phyloP scores from a whole-genome alignment of 768 basidiomycete species.

The Xerocomus brunneocitrinus region DNA sequence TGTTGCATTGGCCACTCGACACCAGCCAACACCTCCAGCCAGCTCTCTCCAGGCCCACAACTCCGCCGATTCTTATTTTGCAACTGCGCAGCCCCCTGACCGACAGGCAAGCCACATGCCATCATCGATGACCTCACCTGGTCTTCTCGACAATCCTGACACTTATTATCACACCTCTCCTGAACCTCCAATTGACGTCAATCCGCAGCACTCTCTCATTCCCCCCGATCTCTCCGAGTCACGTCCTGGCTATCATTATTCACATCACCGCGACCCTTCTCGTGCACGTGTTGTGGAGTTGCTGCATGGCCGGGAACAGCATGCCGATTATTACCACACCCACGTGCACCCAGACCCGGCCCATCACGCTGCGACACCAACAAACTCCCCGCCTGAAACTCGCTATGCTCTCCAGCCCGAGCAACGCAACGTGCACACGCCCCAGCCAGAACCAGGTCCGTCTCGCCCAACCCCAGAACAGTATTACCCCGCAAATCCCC shows the following conservation, averaged over 20 bases:
- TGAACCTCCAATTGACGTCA: constrained; percentile 30
- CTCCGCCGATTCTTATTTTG: constrained; percentile 24
- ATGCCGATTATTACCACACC: constrained; percentile 24
- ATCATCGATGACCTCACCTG: constrained; percentile 26
- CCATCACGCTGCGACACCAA: constrained; percentile 12
- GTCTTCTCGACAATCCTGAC: constrained; percentile 24
- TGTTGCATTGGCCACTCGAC: constrained; percentile 19
- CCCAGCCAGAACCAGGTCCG: constrained; percentile 19
- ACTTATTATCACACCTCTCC: constrained; percentile 25
- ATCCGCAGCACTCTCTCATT: constrained; percentile 20
- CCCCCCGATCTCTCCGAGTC: constrained; percentile 29
- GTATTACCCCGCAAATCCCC: constrained; percentile 12
- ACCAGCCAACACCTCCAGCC: constrained; percentile 15
- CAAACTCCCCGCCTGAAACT: constrained; percentile 15
- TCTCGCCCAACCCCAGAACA: constrained; percentile 13
- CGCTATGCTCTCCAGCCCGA: constrained; percentile 18
- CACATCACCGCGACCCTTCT: constrained; percentile 22
- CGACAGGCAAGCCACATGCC: constrained; percentile 23
- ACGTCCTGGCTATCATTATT: constrained; percentile 27
- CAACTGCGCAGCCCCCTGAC: constrained; percentile 21
- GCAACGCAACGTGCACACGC: constrained; percentile 11
- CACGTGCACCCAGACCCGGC: constrained; percentile 20
- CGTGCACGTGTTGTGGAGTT: constrained; percentile 27
- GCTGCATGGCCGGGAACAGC: constrained; percentile 20
- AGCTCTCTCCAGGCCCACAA: constrained; percentile 16